Evolutionary conservation across 192 early-diverging fungal species (phyloP).

Genomic region (Umbelopsis vinacea): DNA sequence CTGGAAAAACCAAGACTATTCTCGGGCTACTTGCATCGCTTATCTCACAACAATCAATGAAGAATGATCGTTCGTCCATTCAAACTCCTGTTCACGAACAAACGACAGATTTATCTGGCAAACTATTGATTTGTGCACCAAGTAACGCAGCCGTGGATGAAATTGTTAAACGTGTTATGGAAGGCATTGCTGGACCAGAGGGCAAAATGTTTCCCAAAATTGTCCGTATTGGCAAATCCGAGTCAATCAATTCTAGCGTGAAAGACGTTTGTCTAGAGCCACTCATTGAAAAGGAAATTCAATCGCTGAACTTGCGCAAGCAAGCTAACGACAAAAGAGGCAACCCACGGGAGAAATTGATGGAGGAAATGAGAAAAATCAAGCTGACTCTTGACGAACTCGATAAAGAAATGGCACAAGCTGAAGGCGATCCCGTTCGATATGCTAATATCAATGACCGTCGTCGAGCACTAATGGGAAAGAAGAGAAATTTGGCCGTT

Average conservation of each 20-base stretch:
- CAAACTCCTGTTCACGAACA: constrained; percentile 22
- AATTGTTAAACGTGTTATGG: constrained; percentile 84
- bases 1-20: constrained; percentile 91
- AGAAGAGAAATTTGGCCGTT: constrained; percentile 40
- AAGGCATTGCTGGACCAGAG: constrained; percentile 66
- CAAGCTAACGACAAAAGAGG: constrained; percentile 15
- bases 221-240: constrained; percentile 81
- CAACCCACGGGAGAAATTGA: constrained; percentile 32
- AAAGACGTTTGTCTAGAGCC: constrained; percentile 76
- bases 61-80: not conserved
- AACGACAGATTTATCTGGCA: constrained; percentile 34
- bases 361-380: constrained; percentile 44
- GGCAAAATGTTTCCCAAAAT: constrained; percentile 72
- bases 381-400: constrained; percentile 48
- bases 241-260: constrained; percentile 73
- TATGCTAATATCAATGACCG: constrained; percentile 24
- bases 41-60: not conserved
- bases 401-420: constrained; percentile 42
- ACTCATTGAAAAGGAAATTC: constrained; percentile 66
- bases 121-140: constrained; percentile 91
- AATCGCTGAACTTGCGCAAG: constrained; percentile 37
- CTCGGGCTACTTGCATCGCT: constrained; percentile 79
- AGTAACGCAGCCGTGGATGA: constrained; percentile 97
- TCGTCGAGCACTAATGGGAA: constrained; percentile 16
- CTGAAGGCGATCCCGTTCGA: constrained; percentile 45